These are phyloP conservation scores for Arabidopsis thaliana DNA, from an alignment of 345 rosid species.

Conservation along the genomic window DNA sequence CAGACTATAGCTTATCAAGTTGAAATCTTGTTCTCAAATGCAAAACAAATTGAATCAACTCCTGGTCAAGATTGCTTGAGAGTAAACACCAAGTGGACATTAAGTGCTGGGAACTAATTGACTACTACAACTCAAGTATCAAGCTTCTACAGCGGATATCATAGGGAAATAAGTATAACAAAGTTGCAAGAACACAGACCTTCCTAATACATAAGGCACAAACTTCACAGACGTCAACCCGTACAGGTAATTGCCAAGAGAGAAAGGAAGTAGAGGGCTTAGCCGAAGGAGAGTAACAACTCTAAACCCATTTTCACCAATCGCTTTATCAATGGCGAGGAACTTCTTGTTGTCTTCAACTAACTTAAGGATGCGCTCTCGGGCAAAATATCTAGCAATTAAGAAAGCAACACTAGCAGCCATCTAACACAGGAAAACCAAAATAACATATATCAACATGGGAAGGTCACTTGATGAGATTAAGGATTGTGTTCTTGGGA, in stretches of 20 bases:
- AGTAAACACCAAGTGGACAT: background rate
- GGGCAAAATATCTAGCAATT: constrained; percentile 96
- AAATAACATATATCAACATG: constrained; percentile 10
- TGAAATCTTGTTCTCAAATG: background rate
- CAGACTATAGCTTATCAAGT: background rate
- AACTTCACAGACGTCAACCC: constrained; percentile 97
- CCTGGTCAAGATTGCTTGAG: background rate
- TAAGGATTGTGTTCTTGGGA: background rate
- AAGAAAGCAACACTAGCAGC: constrained; percentile 94
- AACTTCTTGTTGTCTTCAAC: constrained; percentile 96
- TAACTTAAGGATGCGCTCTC: constrained; percentile 90
- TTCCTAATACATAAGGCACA: constrained; percentile 85
- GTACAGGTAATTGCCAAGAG: constrained; percentile 90
- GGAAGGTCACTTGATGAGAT: background rate
- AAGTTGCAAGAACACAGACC: constrained; percentile 54
- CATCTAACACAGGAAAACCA: constrained; percentile 55
- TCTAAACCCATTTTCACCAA: constrained; percentile 93
- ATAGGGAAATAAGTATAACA: background rate
- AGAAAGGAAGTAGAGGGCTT: constrained; percentile 97
- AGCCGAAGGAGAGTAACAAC: constrained; percentile 92
- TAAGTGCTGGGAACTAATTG: background rate
- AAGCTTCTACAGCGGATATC: background rate
- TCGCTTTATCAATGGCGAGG: constrained; percentile 96
- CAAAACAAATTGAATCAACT: constrained; percentile 1
- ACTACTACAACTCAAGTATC: background rate